Conservation (phyloP, 2,329 filamentous ascomycete genomes). For the Fusarium algeriense region DNA sequence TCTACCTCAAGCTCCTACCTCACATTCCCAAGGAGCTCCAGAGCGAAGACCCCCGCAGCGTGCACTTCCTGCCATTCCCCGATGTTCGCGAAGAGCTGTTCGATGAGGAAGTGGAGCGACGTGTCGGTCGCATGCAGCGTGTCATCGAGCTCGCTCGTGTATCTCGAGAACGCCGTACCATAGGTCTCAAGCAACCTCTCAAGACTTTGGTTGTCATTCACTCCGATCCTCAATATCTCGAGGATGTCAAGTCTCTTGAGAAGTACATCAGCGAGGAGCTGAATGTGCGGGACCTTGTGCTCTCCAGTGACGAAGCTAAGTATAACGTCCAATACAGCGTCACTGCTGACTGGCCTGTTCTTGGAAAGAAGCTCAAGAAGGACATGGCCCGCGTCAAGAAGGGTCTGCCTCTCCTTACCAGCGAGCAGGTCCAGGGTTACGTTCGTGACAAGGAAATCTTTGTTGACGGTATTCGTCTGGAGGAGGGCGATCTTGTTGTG, state of each 20-base stretch:
- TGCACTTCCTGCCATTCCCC: constrained; percentile 93
- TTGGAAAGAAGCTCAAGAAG: constrained; percentile 98
- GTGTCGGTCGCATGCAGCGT: constrained; percentile 91
- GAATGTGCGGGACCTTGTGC: constrained; percentile 86
- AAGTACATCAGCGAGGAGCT: constrained; percentile 93
- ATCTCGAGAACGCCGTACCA: constrained; percentile 84
- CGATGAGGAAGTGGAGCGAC: constrained; percentile 85
- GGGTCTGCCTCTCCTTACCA: constrained; percentile 82
- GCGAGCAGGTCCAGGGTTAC: constrained; percentile 84
- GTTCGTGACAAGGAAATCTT: constrained; percentile 78
- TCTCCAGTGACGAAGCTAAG: constrained; percentile 87
- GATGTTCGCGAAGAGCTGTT: constrained; percentile 90
- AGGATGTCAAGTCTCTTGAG: constrained; percentile 87
- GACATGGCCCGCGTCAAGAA: constrained; percentile 93
- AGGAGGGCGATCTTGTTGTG: constrained; percentile 82
- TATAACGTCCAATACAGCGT: constrained; percentile 95
- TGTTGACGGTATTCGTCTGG: constrained; percentile 87
- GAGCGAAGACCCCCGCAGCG: constrained; percentile 81
- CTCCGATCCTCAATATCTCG: constrained; percentile 82
- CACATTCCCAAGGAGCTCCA: constrained; percentile 80
- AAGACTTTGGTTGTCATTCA: constrained; percentile 93
- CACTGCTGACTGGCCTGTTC: constrained; percentile 89
- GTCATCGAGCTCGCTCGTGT: constrained; percentile 93
- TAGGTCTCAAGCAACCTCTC: constrained; percentile 90
- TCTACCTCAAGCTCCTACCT: constrained; percentile 85